phyloP scores from a whole-genome alignment of 1,284 basidiomycete species.

The Wallemia hederae region DNA sequence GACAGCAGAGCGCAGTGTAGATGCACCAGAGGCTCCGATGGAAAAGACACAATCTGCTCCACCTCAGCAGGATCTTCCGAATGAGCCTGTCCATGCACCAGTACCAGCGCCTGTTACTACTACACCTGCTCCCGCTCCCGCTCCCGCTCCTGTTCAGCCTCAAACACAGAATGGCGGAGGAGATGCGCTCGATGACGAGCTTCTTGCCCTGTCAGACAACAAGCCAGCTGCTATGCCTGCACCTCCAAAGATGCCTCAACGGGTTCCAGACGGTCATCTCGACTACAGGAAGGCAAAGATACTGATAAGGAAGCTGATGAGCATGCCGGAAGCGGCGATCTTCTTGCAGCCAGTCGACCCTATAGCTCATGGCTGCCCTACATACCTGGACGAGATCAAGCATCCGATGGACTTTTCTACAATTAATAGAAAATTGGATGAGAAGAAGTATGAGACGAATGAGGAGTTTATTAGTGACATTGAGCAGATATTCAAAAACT shows the following conservation, averaged over 20 bases:
- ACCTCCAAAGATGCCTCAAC: neutral
- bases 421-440: conserved; percentile 37
- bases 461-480: conserved; percentile 54
- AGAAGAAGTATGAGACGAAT: conserved; percentile 40
- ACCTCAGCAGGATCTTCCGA: too few species aligned
- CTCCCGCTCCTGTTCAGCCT: too few species aligned
- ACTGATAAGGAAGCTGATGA: conserved; percentile 33
- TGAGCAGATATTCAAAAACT: conserved; percentile 62
- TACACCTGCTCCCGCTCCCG: too few species aligned
- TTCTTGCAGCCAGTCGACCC: conserved; percentile 73
- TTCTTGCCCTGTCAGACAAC: neutral
- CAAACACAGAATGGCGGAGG: neutral
- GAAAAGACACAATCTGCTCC: too few species aligned
- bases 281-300: conserved; percentile 33
- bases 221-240: neutral
- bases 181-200: neutral
- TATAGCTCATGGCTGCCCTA: conserved; percentile 47
- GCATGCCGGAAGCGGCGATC: conserved; percentile 38
- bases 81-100: too few species aligned
- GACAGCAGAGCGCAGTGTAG: too few species aligned
- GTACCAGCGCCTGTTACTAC: too few species aligned
- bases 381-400: conserved; percentile 75
- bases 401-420: conserved; percentile 87
- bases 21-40: too few species aligned
- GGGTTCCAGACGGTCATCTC: conserved; percentile 8